Evolutionary conservation across 441 rosid species (phyloP).

Genomic region (Adansonia gregorii): DNA sequence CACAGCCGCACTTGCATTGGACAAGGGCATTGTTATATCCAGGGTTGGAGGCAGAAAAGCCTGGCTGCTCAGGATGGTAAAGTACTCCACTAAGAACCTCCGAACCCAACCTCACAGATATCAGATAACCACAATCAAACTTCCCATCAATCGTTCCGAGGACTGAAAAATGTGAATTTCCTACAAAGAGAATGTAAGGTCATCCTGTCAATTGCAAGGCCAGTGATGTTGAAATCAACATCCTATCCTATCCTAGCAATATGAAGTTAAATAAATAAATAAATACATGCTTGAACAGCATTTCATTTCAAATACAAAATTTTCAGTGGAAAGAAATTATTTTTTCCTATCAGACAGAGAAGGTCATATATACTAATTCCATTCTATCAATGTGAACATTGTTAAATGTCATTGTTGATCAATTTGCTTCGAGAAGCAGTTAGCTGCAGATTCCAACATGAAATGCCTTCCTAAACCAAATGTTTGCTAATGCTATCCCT

Average conservation of each 20-base stretch:
- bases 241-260: neutral
- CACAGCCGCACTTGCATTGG: constrained; percentile 30
- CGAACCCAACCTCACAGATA: constrained; percentile 77
- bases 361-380: neutral
- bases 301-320: neutral
- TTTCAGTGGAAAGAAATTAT: neutral
- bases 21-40: constrained; percentile 37
- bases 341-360: neutral
- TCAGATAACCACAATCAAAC: constrained; percentile 91
- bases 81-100: constrained; percentile 82
- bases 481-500: neutral
- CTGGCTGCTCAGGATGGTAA: constrained; percentile 61
- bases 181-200: constrained; percentile 29
- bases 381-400: neutral
- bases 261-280: neutral
- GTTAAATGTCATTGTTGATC: constrained; percentile 4
- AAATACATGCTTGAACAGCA: too few relatives aligned
- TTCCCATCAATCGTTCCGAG: constrained; percentile 83
- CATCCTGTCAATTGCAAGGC: neutral
- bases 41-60: constrained; percentile 31
- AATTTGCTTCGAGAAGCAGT: constrained; percentile 8
- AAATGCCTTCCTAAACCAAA: neutral
- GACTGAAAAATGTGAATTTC: constrained; percentile 55
- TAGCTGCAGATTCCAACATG: neutral
- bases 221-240: neutral